Evolutionary conservation across 108 stramenopile species (phyloP), one percentile per base, ranked within the genome.

Genomic region (Cyclotella cryptica): DNA sequence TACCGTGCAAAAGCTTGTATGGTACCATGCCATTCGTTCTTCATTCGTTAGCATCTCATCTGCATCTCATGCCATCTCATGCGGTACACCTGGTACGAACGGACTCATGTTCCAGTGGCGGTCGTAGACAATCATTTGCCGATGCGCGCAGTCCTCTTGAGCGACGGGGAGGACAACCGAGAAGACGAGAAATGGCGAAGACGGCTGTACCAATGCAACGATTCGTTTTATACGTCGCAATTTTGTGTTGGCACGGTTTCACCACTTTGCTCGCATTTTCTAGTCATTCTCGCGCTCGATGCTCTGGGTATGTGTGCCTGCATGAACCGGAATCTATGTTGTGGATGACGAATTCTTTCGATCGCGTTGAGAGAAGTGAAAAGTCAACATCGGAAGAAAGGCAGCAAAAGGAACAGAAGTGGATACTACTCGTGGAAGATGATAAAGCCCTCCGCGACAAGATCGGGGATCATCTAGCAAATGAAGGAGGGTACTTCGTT

Each of bases 361-460:
- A 51, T 51, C 49, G 8, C 18, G 49, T 8, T 19, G 5, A 51
- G 49, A 19, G 49, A 3, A 19, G 49, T 19, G 49, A 51, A 1
- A 8, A 19, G 1, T 6, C 19, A 6, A 35, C 3, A 7, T 49
- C 47, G 9, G 9, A 39, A 7, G 44, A 66, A 21, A 65, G 13
- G 6, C 24, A 27, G 0, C 49, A 52, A 45, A 69, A 43, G 40
- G 64, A 17, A 43, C 21, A 0, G 61, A 76, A 26, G 14, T 83
- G 81, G 61, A 63, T 96, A 59, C 44, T 85, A 13, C 28, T 96
- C 35, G 89, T 94, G 13, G 93, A 96, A 79, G 92, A 93, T 70
- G 93, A 94, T 67, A 83, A 86, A 22, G 65, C 87, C 22, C 85
- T 94, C 14, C 89, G 90, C 12, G 78, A 71, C 17, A 84, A 91